Evolutionary conservation across 495 filamentous ascomycete genomes (phyloP).

Genomic region (Penicillium subrubescens): DNA sequence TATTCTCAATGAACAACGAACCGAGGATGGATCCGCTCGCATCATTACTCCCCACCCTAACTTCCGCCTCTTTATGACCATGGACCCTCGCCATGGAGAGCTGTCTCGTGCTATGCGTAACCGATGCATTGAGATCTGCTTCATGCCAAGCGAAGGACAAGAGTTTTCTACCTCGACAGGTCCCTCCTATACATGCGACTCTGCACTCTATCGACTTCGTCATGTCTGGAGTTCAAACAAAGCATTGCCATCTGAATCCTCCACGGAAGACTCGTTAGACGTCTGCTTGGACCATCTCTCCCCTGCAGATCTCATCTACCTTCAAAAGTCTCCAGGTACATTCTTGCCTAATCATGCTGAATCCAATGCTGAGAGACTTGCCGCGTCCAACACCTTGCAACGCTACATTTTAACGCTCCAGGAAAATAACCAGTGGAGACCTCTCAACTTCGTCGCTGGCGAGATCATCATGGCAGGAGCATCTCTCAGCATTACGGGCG

Average conservation of each 20-base stretch:
- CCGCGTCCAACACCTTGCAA: conserved; percentile 27
- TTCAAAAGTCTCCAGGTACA: conserved; percentile 37
- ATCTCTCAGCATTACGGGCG: conserved; percentile 34
- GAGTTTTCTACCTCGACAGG: conserved; percentile 21
- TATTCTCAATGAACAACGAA: conserved; percentile 88
- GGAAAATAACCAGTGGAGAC: conserved; percentile 44
- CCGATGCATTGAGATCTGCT: conserved; percentile 84
- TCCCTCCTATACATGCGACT: conserved; percentile 50
- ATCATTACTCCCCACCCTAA: conserved; percentile 79
- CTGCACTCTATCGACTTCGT: conserved; percentile 53
- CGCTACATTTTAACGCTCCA: conserved; percentile 38
- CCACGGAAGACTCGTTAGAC: conserved; percentile 32
- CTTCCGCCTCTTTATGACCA: conserved; percentile 91
- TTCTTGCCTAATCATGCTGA: conserved; percentile 24
- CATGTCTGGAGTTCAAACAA: conserved; percentile 42
- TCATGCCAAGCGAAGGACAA: conserved; percentile 46
- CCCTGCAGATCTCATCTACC: conserved; percentile 50
- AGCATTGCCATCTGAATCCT: conserved; percentile 14
- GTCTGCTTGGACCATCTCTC: conserved; percentile 59
- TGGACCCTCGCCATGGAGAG: conserved; percentile 91
- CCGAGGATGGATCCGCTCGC: conserved; percentile 76
- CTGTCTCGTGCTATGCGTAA: conserved; percentile 97
- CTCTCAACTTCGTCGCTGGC: conserved; percentile 28
- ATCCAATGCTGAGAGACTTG: conserved; percentile 11
- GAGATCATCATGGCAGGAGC: conserved; percentile 32